phyloP scores from a whole-genome alignment of 2,329 filamentous ascomycete genomes.

The Thielaviopsis ethacetica region DNA sequence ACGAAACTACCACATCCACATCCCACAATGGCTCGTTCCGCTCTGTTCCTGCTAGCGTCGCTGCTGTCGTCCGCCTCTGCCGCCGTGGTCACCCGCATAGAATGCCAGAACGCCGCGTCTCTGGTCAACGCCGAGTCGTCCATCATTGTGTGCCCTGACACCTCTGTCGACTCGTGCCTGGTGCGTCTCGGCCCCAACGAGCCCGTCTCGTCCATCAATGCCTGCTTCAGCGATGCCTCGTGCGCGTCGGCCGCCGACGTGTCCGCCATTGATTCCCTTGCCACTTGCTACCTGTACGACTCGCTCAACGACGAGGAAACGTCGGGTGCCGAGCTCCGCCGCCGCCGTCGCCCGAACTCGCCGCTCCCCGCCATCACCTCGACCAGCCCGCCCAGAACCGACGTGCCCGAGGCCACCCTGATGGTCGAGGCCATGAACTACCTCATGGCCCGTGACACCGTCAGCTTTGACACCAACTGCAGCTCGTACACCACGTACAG shows the following conservation, averaged over 20 bases:
- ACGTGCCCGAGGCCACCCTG: slow-evolving; percentile 5
- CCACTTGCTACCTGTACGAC: slow-evolving; percentile 20
- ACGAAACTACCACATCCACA: background rate
- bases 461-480: slow-evolving; percentile 6
- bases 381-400: background rate
- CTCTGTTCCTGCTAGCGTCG: slow-evolving; percentile 10
- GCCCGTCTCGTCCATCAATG: slow-evolving; percentile 21
- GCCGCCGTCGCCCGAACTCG: slow-evolving; percentile 7
- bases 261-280: slow-evolving; percentile 18
- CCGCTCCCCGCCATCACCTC: background rate
- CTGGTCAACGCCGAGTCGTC: slow-evolving; percentile 23
- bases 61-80: slow-evolving; percentile 21
- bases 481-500: slow-evolving; percentile 14
- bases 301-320: slow-evolving; percentile 14
- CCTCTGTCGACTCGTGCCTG: slow-evolving; percentile 29
- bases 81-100: slow-evolving; percentile 18
- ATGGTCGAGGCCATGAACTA: slow-evolving; percentile 11
- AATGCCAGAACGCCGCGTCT: slow-evolving; percentile 14
- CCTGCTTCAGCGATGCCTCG: slow-evolving; percentile 22
- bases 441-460: slow-evolving; percentile 11
- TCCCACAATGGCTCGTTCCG: slow-evolving; percentile 10
- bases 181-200: slow-evolving; percentile 18
- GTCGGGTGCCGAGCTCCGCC: slow-evolving; percentile 12
- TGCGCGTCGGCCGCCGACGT: slow-evolving; percentile 18
- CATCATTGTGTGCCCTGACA: slow-evolving; percentile 24